Conservation (phyloP, 805 yeast genomes). For the Ogataea methanolica region DNA sequence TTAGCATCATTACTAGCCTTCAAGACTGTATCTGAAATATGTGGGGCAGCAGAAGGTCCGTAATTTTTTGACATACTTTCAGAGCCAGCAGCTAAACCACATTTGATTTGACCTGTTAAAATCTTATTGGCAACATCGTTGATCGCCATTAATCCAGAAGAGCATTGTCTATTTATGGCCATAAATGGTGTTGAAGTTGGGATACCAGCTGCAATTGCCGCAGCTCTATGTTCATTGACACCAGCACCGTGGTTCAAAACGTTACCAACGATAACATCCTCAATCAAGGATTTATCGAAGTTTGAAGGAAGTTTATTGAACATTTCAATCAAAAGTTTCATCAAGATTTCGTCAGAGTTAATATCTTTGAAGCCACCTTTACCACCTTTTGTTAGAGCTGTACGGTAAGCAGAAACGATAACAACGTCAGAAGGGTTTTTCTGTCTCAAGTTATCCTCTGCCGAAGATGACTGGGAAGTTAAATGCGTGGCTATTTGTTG, state of each 20-base stretch:
- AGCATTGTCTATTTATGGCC: slow-evolving; percentile 91
- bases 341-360: slow-evolving; percentile 72
- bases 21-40: slow-evolving; percentile 45
- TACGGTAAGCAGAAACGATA: slow-evolving; percentile 83
- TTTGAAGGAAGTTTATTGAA: slow-evolving; percentile 43
- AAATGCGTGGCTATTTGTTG: slow-evolving; percentile 32
- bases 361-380: slow-evolving; percentile 82
- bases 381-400: slow-evolving; percentile 85
- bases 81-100: slow-evolving; percentile 90
- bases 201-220: slow-evolving; percentile 84
- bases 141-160: slow-evolving; percentile 88
- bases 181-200: slow-evolving; percentile 75
- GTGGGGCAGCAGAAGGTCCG: slow-evolving; percentile 73
- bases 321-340: slow-evolving; percentile 58
- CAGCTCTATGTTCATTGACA: slow-evolving; percentile 92
- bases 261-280: slow-evolving; percentile 87
- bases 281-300: slow-evolving; percentile 51
- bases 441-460: slow-evolving; percentile 17
- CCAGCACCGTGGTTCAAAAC: slow-evolving; percentile 93
- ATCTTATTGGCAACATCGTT: slow-evolving; percentile 89
- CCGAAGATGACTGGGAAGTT: slow-evolving; percentile 11
- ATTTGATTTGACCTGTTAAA: slow-evolving; percentile 77
- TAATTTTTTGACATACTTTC: slow-evolving; percentile 92
- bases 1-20: slow-evolving; percentile 43
- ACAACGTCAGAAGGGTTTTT: slow-evolving; percentile 87